These are phyloP conservation scores for Colletotrichum tanaceti DNA, from an alignment of 2,329 filamentous ascomycete species.

Conservation along the genomic window DNA sequence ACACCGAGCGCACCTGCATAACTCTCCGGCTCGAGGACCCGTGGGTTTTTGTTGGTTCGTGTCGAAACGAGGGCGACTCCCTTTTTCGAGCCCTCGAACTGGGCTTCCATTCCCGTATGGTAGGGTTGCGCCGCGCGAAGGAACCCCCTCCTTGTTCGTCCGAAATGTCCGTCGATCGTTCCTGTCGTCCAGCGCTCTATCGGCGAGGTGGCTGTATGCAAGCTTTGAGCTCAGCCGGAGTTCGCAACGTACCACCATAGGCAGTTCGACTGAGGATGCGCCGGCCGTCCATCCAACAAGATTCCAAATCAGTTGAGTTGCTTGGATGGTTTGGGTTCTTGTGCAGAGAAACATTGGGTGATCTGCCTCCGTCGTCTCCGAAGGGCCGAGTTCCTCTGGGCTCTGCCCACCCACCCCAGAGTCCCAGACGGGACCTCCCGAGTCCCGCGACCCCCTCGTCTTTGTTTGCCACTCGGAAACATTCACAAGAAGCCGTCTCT, in stretches of 20 bases:
- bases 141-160: constrained; percentile 12
- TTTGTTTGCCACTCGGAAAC: neutral
- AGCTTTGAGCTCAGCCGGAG: neutral
- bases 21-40: constrained; percentile 33
- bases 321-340: neutral
- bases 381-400: constrained; percentile 31
- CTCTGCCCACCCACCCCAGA: neutral
- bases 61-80: constrained; percentile 24
- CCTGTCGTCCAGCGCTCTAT: constrained; percentile 12
- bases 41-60: constrained; percentile 26
- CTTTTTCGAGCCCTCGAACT: neutral
- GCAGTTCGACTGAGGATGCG: neutral
- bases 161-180: constrained; percentile 34
- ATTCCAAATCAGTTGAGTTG: neutral
- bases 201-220: neutral
- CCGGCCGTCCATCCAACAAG: too few species aligned
- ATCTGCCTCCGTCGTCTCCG: constrained; percentile 32
- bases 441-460: constrained; percentile 22
- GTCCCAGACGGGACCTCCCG: constrained; percentile 37
- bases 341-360: neutral
- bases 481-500: neutral
- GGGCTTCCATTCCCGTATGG: neutral
- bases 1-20: constrained; percentile 32
- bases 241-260: too few species aligned
- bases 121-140: constrained; percentile 22